phyloP scores from a whole-genome alignment of 305 asterid genomes.

The Ajuga reptans region DNA sequence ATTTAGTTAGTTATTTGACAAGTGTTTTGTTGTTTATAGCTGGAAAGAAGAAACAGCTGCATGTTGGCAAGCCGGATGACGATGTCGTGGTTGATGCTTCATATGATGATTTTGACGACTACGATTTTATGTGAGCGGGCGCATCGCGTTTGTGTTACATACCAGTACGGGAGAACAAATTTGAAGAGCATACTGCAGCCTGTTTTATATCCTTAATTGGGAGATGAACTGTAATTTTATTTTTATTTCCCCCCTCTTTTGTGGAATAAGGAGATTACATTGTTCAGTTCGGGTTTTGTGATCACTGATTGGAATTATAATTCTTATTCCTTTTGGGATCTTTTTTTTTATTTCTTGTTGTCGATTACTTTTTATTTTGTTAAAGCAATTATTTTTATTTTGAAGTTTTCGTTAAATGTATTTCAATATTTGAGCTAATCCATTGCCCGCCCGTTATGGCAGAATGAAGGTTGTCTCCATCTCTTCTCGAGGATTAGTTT shows the following conservation, averaged over 20 bases:
- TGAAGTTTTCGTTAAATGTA: too few species aligned
- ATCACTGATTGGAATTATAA: background rate
- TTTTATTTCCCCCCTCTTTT: background rate
- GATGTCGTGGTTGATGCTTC: conserved; percentile 40
- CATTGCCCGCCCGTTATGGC: too few species aligned
- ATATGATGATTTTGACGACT: conserved; percentile 38
- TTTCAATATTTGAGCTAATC: too few species aligned
- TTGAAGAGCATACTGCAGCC: conserved; percentile 29
- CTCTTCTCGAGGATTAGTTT: too few species aligned
- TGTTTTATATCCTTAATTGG: conserved; percentile 27
- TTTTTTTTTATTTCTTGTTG: background rate
- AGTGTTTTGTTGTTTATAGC: conserved; percentile 30
- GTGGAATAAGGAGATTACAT: conserved; percentile 19
- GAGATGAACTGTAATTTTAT: conserved; percentile 21
- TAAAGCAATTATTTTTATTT: too few species aligned
- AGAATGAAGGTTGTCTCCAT: too few species aligned
- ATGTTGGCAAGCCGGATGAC: conserved; percentile 58
- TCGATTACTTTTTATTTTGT: too few species aligned
- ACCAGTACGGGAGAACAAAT: conserved; percentile 19
- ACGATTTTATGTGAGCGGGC: conserved; percentile 44
- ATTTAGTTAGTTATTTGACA: background rate
- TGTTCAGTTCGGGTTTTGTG: conserved; percentile 16
- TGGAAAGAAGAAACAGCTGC: conserved; percentile 77
- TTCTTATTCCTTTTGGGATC: background rate
- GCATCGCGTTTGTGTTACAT: conserved; percentile 2